Conservation (phyloP, 768 basidiomycete species). For the Auriscalpium microsporum region DNA sequence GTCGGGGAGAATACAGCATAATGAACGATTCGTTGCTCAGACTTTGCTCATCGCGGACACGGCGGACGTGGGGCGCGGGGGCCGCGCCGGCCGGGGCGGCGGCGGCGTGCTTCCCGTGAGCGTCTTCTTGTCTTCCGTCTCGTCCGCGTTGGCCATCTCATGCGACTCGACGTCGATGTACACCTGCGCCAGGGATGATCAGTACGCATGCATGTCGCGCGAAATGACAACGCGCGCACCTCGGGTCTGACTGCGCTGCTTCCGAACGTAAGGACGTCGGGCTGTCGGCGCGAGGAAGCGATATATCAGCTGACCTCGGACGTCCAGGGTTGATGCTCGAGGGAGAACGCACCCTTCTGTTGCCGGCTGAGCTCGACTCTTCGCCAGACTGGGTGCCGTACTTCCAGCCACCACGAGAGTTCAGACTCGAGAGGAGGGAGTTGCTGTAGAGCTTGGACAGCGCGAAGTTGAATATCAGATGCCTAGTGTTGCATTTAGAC, state of each 20-base stretch:
- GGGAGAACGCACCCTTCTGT: neutral
- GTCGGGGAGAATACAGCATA: too few species aligned
- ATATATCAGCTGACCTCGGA: neutral
- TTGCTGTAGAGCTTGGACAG: constrained; percentile 3
- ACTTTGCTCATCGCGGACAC: neutral
- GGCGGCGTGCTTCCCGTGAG: neutral
- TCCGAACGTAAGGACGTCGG: neutral
- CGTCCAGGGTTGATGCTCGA: neutral
- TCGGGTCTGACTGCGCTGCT: neutral
- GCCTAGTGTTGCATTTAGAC: neutral
- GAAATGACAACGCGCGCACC: neutral
- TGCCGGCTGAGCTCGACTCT: neutral
- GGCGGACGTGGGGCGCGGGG: neutral
- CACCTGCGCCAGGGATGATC: neutral
- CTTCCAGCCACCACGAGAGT: neutral
- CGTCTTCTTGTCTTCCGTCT: neutral
- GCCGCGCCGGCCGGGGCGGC: neutral
- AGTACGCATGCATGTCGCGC: too few species aligned
- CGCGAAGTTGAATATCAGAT: constrained; percentile 16
- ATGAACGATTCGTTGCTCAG: neutral
- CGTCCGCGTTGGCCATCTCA: neutral
- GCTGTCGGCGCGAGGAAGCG: neutral
- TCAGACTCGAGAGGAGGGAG: neutral
- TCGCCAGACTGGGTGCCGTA: neutral
- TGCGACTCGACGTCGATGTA: constrained; percentile 2